Evolutionary conservation across 345 rosid species (phyloP).

Genomic region (Anastatica hierochuntica): DNA sequence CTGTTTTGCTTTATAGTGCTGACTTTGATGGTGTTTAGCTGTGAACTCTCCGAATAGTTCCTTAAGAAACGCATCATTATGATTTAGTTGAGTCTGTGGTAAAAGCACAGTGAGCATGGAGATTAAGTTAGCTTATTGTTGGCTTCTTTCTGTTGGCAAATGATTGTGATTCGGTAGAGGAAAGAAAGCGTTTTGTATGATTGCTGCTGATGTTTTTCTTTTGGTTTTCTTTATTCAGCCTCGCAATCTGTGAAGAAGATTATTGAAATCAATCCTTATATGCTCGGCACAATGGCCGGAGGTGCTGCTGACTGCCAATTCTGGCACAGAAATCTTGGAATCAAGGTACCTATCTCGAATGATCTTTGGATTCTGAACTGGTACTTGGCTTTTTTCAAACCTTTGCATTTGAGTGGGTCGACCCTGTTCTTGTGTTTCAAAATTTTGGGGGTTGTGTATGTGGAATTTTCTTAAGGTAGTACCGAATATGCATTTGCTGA

Average conservation of each 20-base stretch:
- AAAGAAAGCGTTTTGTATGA: not conserved
- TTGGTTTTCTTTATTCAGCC: conserved; percentile 31
- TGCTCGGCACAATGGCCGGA: conserved; percentile 98
- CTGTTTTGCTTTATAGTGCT: not conserved
- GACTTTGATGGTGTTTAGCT: conserved; percentile 3
- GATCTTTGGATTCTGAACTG: not conserved
- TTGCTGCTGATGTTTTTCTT: conserved; percentile 5
- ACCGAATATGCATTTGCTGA: not conserved
- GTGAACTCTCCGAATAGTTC: not conserved
- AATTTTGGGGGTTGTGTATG: not conserved
- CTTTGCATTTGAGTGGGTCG: not conserved
- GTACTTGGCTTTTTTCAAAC: not conserved
- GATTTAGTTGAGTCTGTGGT: not conserved
- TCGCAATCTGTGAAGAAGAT: conserved; percentile 89
- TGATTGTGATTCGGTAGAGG: not conserved
- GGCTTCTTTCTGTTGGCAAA: not conserved
- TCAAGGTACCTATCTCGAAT: conserved; percentile 43
- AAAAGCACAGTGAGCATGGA: not conserved
- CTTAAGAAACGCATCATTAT: not conserved
- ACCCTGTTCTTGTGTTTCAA: not conserved
- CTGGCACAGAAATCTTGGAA: conserved; percentile 93
- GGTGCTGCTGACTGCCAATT: conserved; percentile 98
- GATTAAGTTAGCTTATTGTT: conserved; percentile 4
- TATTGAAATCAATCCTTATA: conserved; percentile 87
- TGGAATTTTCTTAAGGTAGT: not conserved